Evolutionary conservation across 352 stramenopile genomes (phyloP).

Genomic region (Thraustochytrium sp.): DNA sequence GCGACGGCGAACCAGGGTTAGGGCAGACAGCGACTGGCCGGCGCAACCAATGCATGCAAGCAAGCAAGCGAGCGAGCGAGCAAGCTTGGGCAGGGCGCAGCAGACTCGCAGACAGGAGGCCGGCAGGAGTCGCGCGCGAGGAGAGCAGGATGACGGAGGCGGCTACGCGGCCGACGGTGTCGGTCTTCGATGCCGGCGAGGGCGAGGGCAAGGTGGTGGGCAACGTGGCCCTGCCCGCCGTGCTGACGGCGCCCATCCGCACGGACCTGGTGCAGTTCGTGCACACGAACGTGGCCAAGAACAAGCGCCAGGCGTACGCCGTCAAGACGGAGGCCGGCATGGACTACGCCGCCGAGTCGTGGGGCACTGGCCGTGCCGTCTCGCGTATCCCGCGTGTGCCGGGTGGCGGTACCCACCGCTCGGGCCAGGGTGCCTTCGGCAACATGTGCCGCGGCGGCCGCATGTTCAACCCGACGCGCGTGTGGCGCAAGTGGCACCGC

Average conservation of each 20-base stretch:
- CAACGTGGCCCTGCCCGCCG: slow-evolving; percentile 82
- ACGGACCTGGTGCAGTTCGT: slow-evolving; percentile 98
- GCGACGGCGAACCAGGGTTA: not conserved
- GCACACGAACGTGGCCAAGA: slow-evolving; percentile 99
- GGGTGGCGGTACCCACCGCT: slow-evolving; percentile 91
- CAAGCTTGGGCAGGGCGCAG: no score
- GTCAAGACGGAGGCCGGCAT: slow-evolving; percentile 91
- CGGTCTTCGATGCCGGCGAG: slow-evolving; percentile 79
- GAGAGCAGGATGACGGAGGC: slow-evolving; percentile 54
- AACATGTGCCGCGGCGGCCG: slow-evolving; percentile 97
- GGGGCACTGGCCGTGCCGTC: slow-evolving; percentile 96
- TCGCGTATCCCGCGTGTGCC: slow-evolving; percentile 98
- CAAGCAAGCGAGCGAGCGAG: no score
- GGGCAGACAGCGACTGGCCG: not conserved
- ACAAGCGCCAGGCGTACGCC: slow-evolving; percentile 96
- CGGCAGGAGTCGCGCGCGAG: not conserved
- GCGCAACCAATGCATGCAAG: not conserved
- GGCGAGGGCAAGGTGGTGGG: slow-evolving; percentile 65
- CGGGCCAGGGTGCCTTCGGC: slow-evolving; percentile 96
- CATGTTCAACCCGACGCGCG: slow-evolving; percentile 98
- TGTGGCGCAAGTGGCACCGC: slow-evolving; percentile 97
- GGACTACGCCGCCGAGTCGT: slow-evolving; percentile 90
- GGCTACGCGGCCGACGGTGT: slow-evolving; percentile 88
- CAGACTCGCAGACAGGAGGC: not conserved
- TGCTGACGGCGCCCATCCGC: slow-evolving; percentile 96